Percentiles rank a stretch among this genome's conserved stretches.
Evolutionary conservation across 306 rosid genomes (phyloP).

Genomic region (Ormosia emarginata): DNA sequence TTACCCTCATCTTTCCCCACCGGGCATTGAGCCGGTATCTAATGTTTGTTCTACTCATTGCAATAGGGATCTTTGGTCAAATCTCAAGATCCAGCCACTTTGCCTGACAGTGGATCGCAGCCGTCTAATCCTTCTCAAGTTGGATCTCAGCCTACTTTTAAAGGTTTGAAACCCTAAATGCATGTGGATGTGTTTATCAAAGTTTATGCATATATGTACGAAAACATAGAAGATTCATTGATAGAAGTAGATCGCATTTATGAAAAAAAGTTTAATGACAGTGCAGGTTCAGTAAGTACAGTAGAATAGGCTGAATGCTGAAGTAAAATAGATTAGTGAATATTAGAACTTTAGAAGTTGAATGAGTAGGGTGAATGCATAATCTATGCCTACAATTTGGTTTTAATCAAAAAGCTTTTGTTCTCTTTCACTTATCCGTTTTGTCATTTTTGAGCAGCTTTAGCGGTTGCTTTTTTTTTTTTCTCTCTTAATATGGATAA

Average conservation of each 20-base stretch:
- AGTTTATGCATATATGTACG: conserved; percentile 8
- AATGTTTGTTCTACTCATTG: conserved; percentile 21
- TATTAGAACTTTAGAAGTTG: neutral
- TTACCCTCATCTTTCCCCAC: neutral
- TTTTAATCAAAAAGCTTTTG: conserved; percentile 1
- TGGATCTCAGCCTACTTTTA: conserved; percentile 49
- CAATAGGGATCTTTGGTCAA: conserved; percentile 56
- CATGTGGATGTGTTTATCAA: neutral
- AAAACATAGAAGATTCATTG: neutral
- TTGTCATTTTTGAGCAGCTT: neutral
- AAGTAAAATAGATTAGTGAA: neutral
- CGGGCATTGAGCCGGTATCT: neutral
- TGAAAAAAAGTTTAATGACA: neutral
- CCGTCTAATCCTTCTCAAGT: conserved; percentile 42
- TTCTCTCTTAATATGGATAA: neutral
- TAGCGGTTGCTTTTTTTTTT: neutral
- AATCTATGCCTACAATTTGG: neutral
- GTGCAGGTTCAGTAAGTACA: neutral
- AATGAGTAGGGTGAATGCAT: conserved; percentile 9
- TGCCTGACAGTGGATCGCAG: conserved; percentile 52
- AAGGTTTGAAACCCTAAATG: conserved; percentile 57
- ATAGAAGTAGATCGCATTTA: conserved; percentile 2
- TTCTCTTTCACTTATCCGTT: neutral
- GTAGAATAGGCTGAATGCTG: neutral
- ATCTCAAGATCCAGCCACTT: conserved; percentile 48